Evolutionary conservation across 331 rosid genomes (phyloP).

Genomic region (Telfairia occidentalis): DNA sequence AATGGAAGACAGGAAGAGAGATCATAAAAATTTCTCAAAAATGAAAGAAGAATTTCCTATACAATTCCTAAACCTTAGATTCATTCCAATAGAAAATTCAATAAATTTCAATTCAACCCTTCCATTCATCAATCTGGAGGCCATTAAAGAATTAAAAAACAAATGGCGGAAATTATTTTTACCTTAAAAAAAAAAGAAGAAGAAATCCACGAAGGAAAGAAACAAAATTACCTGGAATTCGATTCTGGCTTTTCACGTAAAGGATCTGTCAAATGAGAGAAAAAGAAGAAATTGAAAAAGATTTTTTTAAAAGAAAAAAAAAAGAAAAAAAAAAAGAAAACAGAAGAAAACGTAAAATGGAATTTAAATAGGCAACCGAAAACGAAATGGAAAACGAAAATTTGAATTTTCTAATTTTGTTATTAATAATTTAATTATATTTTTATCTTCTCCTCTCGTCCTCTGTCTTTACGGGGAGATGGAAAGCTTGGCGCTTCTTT

Average conservation of each 20-base stretch:
- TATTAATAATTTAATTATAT: neutral
- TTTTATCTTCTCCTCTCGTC: neutral
- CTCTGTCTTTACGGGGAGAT: slow-evolving; percentile 14
- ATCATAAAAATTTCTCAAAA: neutral
- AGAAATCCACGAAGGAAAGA: neutral
- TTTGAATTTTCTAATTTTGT: neutral
- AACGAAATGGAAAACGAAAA: neutral
- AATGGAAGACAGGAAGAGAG: neutral
- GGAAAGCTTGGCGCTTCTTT: slow-evolving; percentile 27
- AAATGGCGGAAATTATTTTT: neutral
- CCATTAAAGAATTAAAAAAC: neutral
- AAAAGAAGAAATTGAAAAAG: neutral
- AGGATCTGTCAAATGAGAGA: neutral
- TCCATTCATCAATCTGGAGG: neutral
- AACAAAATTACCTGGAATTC: slow-evolving; percentile 4
- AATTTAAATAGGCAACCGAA: slow-evolving; percentile 1
- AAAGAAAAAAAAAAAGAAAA: neutral
- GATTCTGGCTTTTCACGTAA: neutral
- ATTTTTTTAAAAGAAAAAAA: neutral
- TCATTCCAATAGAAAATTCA: neutral
- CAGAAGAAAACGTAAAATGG: neutral
- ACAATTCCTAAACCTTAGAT: neutral
- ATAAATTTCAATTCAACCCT: neutral
- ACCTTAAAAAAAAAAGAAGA: neutral
- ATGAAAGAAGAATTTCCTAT: neutral